Evolutionary conservation across 2,329 filamentous ascomycete species (phyloP).

Genomic region (Lachnellula occidentalis): DNA sequence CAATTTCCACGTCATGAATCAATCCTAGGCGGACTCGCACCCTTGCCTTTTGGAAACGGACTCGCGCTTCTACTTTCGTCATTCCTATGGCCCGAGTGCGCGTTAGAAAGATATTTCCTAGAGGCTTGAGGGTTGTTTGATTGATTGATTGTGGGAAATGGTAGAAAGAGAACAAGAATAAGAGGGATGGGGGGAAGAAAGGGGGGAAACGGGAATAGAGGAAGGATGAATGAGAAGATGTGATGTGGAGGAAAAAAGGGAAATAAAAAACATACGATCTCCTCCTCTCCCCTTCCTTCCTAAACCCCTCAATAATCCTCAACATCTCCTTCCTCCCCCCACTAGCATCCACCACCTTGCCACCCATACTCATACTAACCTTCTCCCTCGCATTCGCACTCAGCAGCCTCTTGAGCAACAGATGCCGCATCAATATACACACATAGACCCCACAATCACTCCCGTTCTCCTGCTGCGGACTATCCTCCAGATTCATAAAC

Average conservation of each 20-base stretch:
- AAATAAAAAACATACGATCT: constrained; percentile 59
- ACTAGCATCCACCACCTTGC: constrained; percentile 74
- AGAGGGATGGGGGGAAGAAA: background rate
- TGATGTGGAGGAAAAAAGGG: background rate
- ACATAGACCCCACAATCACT: constrained; percentile 96
- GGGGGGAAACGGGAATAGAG: background rate
- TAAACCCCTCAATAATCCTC: constrained; percentile 77
- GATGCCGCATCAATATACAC: constrained; percentile 87
- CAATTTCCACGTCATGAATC: constrained; percentile 14
- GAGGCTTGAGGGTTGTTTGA: background rate
- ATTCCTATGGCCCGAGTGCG: constrained; percentile 12
- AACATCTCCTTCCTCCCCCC: constrained; percentile 87
- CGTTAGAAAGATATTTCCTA: background rate
- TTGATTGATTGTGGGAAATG: background rate
- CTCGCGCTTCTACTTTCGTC: constrained; percentile 19
- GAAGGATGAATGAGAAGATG: background rate
- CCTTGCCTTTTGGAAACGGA: constrained; percentile 19
- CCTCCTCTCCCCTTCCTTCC: constrained; percentile 81
- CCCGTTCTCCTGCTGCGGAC: constrained; percentile 85
- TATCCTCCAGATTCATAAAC: constrained; percentile 79
- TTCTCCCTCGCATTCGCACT: constrained; percentile 76
- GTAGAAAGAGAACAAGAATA: too few species aligned
- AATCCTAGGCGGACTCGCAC: constrained; percentile 22
- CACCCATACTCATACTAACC: constrained; percentile 89
- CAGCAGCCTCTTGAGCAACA: constrained; percentile 80